Base-by-base conservation (phyloP, 2,329 filamentous ascomycete genomes). In the Neonectria magnoliae region DNA sequence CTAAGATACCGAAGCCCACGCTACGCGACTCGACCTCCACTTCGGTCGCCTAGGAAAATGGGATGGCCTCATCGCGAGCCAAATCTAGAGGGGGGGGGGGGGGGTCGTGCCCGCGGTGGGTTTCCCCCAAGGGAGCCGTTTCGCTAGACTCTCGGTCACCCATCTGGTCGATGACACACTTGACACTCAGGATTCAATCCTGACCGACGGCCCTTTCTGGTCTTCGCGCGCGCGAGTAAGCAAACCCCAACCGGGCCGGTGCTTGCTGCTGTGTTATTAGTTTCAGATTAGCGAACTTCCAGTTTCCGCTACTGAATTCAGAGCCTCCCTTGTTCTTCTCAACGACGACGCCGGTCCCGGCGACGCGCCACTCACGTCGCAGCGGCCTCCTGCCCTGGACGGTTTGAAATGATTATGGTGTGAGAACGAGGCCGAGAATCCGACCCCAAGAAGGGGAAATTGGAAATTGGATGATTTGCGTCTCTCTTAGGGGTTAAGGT, bases 171-270 rank as follows among this genome's bases (percentile, higher is more conserved):
- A 59, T 38, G 36, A 38, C 36, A 38, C 50, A 6, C 27, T 31
- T 18, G 50, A 51, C n/a, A 42, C 36, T 48, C 25, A 16, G 51
- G 47, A 50, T 50, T 31, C 27, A 25, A 59, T 54, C 50, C 44
- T 56, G 61, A 59, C 61, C 61, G 61, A 63, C 50, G 27, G 10
- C 36, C 44, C 42, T 44, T 63, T 59, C 42, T 59, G 50, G 47
- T 51, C 33, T 44, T 63, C 55, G 61, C 55, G 42, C 55, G 50
- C 14, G 36, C 36, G 33, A 58, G 38, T 18, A 53, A 50, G 36
- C 61, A 50, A 31, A 38, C 14, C 14, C 47, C 47, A 50, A 31
- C 25, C 7, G 47, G 18, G 22, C 45, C 22, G 9, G 45, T 27
- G 25, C 25, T 8, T 29, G 25, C 51, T 29, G 25, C 51, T 55